phyloP scores from a whole-genome alignment of 768 basidiomycete genomes.

The Lentinula raphanica region DNA sequence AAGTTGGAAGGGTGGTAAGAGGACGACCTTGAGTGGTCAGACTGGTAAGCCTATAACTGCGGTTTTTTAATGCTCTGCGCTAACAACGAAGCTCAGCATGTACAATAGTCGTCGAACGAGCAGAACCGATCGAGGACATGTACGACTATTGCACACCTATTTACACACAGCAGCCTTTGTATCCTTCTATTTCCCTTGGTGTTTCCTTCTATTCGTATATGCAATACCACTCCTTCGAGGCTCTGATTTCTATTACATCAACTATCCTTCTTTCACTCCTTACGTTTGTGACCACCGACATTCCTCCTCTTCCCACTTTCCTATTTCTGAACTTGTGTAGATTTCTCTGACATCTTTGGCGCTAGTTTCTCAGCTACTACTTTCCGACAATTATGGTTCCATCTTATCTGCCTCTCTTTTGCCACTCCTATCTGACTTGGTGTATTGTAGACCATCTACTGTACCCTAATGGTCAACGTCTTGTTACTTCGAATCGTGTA shows the following conservation, averaged over 20 bases:
- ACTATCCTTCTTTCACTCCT: not conserved
- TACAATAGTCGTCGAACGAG: not conserved
- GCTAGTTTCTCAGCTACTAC: not conserved
- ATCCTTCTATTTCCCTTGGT: not conserved
- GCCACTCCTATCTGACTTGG: not conserved
- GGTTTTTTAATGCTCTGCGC: too few species aligned
- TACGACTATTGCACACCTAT: not conserved
- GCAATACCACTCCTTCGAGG: not conserved
- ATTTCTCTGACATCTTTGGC: not conserved
- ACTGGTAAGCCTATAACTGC: too few species aligned
- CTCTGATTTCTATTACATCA: not conserved
- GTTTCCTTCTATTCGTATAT: not conserved
- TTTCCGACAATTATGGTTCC: not conserved
- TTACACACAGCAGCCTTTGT: not conserved
- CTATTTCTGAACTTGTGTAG: not conserved
- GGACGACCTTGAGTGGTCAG: conserved; percentile 20
- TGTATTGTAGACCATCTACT: conserved; percentile 1
- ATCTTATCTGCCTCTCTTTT: not conserved
- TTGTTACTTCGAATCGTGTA: conserved; percentile 1
- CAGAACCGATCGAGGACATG: not conserved
- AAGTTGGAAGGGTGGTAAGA: conserved; percentile 68
- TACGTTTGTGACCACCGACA: not conserved
- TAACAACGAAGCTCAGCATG: not conserved
- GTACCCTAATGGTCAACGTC: not conserved
- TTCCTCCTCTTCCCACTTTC: not conserved